Conservation (phyloP, 2,329 filamentous ascomycete genomes). For the Sporothrix euskadiensis region DNA sequence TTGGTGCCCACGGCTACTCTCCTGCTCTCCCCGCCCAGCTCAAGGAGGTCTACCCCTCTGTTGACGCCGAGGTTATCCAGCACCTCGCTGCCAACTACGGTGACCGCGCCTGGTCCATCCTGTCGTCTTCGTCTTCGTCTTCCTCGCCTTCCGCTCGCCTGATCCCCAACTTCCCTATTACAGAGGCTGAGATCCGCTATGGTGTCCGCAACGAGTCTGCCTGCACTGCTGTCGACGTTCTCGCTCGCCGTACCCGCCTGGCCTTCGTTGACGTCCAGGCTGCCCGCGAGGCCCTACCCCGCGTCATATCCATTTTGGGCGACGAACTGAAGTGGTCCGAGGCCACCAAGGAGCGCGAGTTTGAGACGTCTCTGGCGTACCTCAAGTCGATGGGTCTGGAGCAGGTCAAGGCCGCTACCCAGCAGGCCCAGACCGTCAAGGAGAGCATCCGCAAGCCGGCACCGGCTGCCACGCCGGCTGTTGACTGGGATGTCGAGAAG, state of each 20-base stretch:
- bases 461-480: background rate
- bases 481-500: slow-evolving; percentile 19
- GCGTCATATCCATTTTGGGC: slow-evolving; percentile 85
- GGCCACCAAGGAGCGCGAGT: slow-evolving; percentile 72
- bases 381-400: slow-evolving; percentile 65
- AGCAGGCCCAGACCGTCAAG: background rate
- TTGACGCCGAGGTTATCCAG: slow-evolving; percentile 89
- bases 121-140: background rate
- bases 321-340: slow-evolving; percentile 78
- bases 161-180: slow-evolving; percentile 25
- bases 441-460: background rate
- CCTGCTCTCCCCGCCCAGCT: slow-evolving; percentile 44
- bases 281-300: slow-evolving; percentile 79
- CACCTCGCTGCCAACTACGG: slow-evolving; percentile 87
- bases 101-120: slow-evolving; percentile 85
- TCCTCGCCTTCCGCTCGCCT: slow-evolving; percentile 14
- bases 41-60: slow-evolving; percentile 65
- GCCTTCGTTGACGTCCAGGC: slow-evolving; percentile 93
- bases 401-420: slow-evolving; percentile 39
- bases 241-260: slow-evolving; percentile 79
- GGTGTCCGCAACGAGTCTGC: slow-evolving; percentile 88
- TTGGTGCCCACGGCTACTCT: slow-evolving; percentile 68
- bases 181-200: slow-evolving; percentile 70
- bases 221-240: slow-evolving; percentile 83
- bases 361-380: slow-evolving; percentile 66